Evolutionary conservation across 805 yeast genomes (phyloP), one percentile per base, ranked within the genome.

Genomic region (Teunomyces cretensis): DNA sequence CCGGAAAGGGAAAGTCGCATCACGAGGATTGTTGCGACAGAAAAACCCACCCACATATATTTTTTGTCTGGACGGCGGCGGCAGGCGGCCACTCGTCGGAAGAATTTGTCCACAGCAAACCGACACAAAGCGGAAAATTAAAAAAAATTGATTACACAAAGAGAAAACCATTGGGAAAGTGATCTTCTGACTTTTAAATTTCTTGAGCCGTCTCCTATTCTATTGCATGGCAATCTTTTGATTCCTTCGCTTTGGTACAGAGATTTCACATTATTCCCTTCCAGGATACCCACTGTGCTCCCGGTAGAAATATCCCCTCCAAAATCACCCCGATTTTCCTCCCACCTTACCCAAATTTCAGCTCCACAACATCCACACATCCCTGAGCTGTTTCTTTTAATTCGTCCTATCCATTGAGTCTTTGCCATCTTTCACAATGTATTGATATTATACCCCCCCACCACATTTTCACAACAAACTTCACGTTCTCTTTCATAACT

Each of bases 141-240:
- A 13, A 15, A 38, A 38, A 38, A 38, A 27, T 26, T 14, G n/a
- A 8, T 31, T 24, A 27, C 30, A 39, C 35, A 14, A 30, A 30
- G 27, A n/a, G 39, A 44, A 41, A 47, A 45, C 32, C 49, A 37
- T 48, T 39, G 36, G 52, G 52, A 46, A 49, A 49, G 37, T 46
- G 52, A 44, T 49, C 52, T 32, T 44, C 47, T 44, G 52, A 49
- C 52, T 30, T 37, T 49, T 33, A 49, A 41, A 46, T 26, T 42
- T 35, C 7, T n/a, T 9, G 38, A 35, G 7, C 17, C 26, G 14
- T 35, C 28, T 35, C 38, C 38, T 35, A 16, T 35, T 19, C 38
- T 22, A 9, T 26, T 26, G 28, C 26, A 22, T 19, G 38, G 28
- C 38, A 19, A 35, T 35, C 38, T 13, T 19, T 36, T 36, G 33